Conservation (phyloP, 805 yeast species). For the Clavispora phyllophila region DNA sequence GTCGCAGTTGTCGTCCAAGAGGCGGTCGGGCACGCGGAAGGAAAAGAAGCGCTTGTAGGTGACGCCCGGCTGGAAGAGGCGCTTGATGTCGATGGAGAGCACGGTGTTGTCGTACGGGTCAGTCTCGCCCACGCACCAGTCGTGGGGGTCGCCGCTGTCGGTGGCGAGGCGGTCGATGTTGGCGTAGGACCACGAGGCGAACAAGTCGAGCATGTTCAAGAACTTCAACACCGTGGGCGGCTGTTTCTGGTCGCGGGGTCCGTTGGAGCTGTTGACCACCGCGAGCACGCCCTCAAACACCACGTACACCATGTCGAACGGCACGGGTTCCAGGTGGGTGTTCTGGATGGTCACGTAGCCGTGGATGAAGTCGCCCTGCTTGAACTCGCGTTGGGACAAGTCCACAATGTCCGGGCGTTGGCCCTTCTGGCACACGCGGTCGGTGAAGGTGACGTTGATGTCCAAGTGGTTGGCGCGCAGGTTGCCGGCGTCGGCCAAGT, state of each 20-base stretch:
- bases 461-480: slow-evolving; percentile 22
- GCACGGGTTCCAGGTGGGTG: slow-evolving; percentile 14
- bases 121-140: slow-evolving; percentile 32
- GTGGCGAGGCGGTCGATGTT: slow-evolving; percentile 21
- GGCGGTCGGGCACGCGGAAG: slow-evolving; percentile 32
- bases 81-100: slow-evolving; percentile 20
- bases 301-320: slow-evolving; percentile 26
- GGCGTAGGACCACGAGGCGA: slow-evolving; percentile 29
- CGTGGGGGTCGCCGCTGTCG: slow-evolving; percentile 29
- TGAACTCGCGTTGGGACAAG: slow-evolving; percentile 29
- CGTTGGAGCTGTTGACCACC: slow-evolving; percentile 15
- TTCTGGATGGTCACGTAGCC: slow-evolving; percentile 23
- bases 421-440: slow-evolving; percentile 27
- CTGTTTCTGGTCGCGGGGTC: slow-evolving; percentile 30
- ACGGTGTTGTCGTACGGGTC: slow-evolving; percentile 32
- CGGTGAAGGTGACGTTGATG: slow-evolving; percentile 32
- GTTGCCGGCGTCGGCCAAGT: slow-evolving; percentile 20
- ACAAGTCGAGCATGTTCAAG: slow-evolving; percentile 27
- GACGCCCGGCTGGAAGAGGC: slow-evolving; percentile 21
- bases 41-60: slow-evolving; percentile 34
- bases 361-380: slow-evolving; percentile 24
- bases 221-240: slow-evolving; percentile 24
- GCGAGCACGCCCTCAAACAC: slow-evolving; percentile 25
- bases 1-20: slow-evolving; percentile 27
- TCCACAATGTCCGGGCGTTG: slow-evolving; percentile 24